Evolutionary conservation across 2,329 filamentous ascomycete genomes (phyloP).

Genomic region (Geosmithia putterillii): DNA sequence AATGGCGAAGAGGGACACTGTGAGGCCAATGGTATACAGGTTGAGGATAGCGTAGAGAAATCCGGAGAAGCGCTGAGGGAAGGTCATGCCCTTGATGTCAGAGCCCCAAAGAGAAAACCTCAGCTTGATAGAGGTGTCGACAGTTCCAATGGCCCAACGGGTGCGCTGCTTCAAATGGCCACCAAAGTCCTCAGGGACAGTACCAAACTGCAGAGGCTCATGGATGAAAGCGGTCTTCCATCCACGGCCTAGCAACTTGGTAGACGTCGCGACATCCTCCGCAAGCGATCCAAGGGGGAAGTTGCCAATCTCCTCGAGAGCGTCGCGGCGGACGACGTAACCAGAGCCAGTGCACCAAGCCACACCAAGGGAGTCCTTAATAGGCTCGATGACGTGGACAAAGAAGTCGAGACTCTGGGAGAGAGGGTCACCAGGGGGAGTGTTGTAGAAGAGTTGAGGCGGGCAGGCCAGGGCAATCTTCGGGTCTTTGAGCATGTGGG

Average conservation of each 20-base stretch:
- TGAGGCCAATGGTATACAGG: slow-evolving; percentile 42
- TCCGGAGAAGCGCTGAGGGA: slow-evolving; percentile 45
- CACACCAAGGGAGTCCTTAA: slow-evolving; percentile 37
- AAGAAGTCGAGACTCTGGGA: slow-evolving; percentile 46
- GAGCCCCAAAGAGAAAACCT: slow-evolving; percentile 47
- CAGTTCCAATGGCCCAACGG: slow-evolving; percentile 41
- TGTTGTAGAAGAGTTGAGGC: slow-evolving; percentile 52
- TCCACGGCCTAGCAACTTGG: slow-evolving; percentile 43
- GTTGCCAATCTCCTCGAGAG: slow-evolving; percentile 48
- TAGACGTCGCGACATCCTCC: slow-evolving; percentile 49
- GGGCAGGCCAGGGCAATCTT: slow-evolving; percentile 48
- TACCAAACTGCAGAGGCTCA: slow-evolving; percentile 47
- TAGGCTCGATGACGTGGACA: slow-evolving; percentile 38
- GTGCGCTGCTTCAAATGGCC: slow-evolving; percentile 45
- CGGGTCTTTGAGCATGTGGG: slow-evolving; percentile 44
- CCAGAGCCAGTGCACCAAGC: slow-evolving; percentile 57
- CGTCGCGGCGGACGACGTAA: slow-evolving; percentile 45
- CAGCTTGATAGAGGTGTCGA: slow-evolving; percentile 47
- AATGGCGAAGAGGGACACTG: slow-evolving; percentile 42
- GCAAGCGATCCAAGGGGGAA: slow-evolving; percentile 47
- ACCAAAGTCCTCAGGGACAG: slow-evolving; percentile 42
- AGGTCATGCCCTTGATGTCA: slow-evolving; percentile 36
- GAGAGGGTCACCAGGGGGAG: slow-evolving; percentile 44
- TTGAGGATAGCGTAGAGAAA: slow-evolving; percentile 43
- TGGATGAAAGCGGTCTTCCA: slow-evolving; percentile 51